A percentile compares a stretch with the other conserved stretches of the same genome.
These are phyloP conservation scores for Botryococcus braunii DNA, from an alignment of 163 green algal genomes.

Conservation along the genomic window DNA sequence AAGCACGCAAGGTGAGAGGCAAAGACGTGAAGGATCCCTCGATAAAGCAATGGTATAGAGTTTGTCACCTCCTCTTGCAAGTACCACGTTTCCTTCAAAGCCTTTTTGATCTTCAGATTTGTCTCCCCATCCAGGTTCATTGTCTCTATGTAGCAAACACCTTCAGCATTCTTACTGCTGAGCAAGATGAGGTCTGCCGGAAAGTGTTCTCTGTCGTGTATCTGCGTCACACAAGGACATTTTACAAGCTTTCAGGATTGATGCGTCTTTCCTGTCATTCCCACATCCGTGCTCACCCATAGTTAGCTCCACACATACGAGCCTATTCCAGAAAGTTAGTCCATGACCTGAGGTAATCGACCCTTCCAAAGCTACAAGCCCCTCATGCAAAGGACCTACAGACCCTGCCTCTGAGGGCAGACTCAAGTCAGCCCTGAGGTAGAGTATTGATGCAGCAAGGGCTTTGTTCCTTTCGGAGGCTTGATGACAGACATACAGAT, in stretches of 20 bases:
- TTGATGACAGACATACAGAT: slow-evolving; percentile 18
- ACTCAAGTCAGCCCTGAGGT: too few species aligned
- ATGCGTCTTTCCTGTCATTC: background rate
- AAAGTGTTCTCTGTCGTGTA: slow-evolving; percentile 51
- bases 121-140: slow-evolving; percentile 92
- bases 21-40: too few species aligned
- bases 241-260: background rate
- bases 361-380: background rate
- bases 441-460: too few species aligned
- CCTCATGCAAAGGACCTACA: background rate
- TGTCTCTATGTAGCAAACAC: slow-evolving; percentile 85
- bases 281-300: background rate
- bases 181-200: slow-evolving; percentile 77
- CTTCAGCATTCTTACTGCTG: slow-evolving; percentile 48
- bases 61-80: slow-evolving; percentile 19
- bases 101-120: slow-evolving; percentile 87
- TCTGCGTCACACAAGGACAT: slow-evolving; percentile 15
- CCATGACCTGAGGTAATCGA: too few species aligned
- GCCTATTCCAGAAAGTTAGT: too few species aligned
- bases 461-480: slow-evolving; percentile 15
- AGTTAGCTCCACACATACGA: too few species aligned
- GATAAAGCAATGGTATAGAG: too few species aligned
- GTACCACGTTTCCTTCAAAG: slow-evolving; percentile 54
- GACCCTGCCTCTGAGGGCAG: too few species aligned
- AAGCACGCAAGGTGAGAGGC: too few species aligned